These are phyloP conservation scores for Phytopythium litorale DNA, from an alignment of 352 stramenopile genomes.

Conservation along the genomic window DNA sequence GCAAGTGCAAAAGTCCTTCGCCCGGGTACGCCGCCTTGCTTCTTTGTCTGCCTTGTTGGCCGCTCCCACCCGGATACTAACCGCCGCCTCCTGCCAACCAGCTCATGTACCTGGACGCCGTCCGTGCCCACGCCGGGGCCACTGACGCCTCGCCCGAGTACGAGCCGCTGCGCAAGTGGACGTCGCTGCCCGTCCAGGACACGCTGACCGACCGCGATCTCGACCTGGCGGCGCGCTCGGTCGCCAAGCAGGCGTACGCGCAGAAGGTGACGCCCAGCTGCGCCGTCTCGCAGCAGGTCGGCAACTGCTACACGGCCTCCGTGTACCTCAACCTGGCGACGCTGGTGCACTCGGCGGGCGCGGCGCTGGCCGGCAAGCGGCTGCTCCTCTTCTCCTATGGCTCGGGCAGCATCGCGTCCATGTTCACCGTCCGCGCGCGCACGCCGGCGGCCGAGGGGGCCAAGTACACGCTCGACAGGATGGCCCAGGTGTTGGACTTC, in stretches of 20 bases:
- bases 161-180: conserved; percentile 47
- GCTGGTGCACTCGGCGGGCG: conserved; percentile 68
- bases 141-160: conserved; percentile 24
- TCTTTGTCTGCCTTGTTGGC: not conserved
- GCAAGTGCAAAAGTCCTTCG: conserved; percentile 96
- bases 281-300: conserved; percentile 83
- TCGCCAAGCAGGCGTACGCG: conserved; percentile 74
- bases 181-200: conserved; percentile 76
- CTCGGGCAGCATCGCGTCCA: conserved; percentile 94
- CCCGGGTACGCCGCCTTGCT: conserved; percentile 48
- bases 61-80: not conserved
- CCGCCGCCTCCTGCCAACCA: conserved; percentile 2
- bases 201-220: conserved; percentile 91
- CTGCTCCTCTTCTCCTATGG: conserved; percentile 97
- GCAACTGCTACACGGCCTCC: conserved; percentile 97
- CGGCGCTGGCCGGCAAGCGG: conserved; percentile 61
- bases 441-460: conserved; percentile 8
- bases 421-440: conserved; percentile 86
- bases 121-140: conserved; percentile 17
- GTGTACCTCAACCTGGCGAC: conserved; percentile 96
- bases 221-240: conserved; percentile 82
- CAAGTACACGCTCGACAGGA: conserved; percentile 88
- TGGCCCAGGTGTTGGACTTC: conserved; percentile 83
- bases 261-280: conserved; percentile 84
- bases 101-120: conserved; percentile 59